Evolutionary conservation across 805 yeast species (phyloP).

Genomic region (Isabelozyma pseudorhagii): DNA sequence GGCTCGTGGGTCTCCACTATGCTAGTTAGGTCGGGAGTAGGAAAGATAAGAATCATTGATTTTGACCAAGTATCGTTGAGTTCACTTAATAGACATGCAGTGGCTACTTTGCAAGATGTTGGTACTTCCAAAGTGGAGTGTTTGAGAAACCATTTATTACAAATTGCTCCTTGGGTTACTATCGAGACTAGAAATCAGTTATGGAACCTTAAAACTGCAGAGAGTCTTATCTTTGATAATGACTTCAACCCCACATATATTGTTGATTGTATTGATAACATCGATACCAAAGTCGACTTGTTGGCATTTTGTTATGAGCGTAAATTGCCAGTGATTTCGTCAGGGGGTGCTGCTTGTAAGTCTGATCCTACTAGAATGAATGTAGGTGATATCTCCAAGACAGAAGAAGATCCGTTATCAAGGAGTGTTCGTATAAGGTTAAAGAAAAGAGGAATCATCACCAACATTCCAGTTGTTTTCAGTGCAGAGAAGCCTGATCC

Average conservation of each 20-base stretch:
- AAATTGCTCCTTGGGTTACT: constrained; percentile 92
- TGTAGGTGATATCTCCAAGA: constrained; percentile 80
- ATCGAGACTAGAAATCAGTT: constrained; percentile 75
- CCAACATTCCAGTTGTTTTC: constrained; percentile 82
- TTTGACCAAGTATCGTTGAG: constrained; percentile 95
- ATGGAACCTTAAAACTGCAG: constrained; percentile 69
- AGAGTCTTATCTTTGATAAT: constrained; percentile 49
- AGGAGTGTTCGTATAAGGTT: constrained; percentile 82
- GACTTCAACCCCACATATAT: constrained; percentile 67
- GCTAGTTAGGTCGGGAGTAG: constrained; percentile 88
- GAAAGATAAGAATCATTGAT: constrained; percentile 75
- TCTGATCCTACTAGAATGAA: constrained; percentile 92
- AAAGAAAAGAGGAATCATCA: constrained; percentile 70
- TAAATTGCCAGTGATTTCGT: constrained; percentile 68
- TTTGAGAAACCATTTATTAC: constrained; percentile 59
- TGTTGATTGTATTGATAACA: constrained; percentile 94
- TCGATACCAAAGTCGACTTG: constrained; percentile 93
- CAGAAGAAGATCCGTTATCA: constrained; percentile 93
- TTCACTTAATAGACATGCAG: constrained; percentile 90
- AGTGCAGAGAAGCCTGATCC: constrained; percentile 97
- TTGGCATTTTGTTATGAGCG: constrained; percentile 66
- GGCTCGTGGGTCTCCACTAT: constrained; percentile 96
- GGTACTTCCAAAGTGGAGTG: constrained; percentile 89
- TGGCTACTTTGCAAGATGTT: constrained; percentile 87
- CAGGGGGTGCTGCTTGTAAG: constrained; percentile 98